Evolutionary conservation across 2,329 filamentous ascomycete species (phyloP).

Genomic region (Fusarium equiseti): DNA sequence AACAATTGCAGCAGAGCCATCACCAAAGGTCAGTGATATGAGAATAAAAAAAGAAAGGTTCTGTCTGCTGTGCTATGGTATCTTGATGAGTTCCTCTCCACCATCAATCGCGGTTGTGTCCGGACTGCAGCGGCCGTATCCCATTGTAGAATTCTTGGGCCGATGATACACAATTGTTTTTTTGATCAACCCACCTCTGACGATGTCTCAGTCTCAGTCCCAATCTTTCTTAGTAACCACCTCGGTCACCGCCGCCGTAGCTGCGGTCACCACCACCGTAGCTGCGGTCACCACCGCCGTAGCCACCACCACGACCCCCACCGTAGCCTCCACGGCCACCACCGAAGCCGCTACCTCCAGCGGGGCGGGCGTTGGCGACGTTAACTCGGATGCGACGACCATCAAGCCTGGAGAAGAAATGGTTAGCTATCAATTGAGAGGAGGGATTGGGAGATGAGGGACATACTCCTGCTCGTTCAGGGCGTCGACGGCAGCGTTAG

Average conservation of each 20-base stretch:
- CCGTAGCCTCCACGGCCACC: background rate
- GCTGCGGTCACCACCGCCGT: background rate
- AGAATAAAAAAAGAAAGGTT: slow-evolving; percentile 6
- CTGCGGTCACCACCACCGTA: background rate
- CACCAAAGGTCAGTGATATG: background rate
- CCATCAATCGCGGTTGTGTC: background rate
- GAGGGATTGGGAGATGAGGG: background rate
- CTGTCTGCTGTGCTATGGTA: slow-evolving; percentile 10
- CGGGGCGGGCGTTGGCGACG: background rate
- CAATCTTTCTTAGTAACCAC: background rate
- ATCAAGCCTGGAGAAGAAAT: background rate
- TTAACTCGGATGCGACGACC: slow-evolving; percentile 8
- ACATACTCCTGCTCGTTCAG: slow-evolving; percentile 12
- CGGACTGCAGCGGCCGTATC: background rate
- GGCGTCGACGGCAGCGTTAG: background rate
- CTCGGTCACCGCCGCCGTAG: background rate
- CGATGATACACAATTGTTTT: background rate
- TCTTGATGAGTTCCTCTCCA: slow-evolving; percentile 9
- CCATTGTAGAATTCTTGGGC: slow-evolving; percentile 1
- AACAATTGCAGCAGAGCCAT: background rate
- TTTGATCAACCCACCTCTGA: background rate
- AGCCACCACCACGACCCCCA: background rate
- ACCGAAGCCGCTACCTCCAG: background rate
- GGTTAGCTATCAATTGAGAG: background rate
- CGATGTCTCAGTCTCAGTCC: background rate